Evolutionary conservation across 495 filamentous ascomycete genomes (phyloP), one percentile per base, ranked within the genome.

Genomic region (Cryomyces minteri): DNA sequence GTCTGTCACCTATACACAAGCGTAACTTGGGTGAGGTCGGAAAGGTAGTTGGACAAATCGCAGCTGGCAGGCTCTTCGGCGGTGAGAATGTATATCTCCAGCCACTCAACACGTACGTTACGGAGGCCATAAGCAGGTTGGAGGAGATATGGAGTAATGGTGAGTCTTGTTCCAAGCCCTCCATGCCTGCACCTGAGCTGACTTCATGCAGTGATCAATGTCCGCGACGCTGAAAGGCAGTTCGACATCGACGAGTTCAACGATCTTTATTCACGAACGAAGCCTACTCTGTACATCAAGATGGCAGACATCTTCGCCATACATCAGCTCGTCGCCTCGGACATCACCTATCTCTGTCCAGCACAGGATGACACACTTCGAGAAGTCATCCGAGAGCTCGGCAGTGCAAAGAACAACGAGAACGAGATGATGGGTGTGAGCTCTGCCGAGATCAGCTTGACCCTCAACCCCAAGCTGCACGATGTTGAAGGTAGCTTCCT

Each of bases 161-260:
- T 25, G 2, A 25, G 18, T 25, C 18, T 25, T 25, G 18, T 25
- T 25, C 2, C 18, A 25, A 1, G 18, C 18, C 18, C 18, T 25
- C 18, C 18, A 25, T 25, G 18, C 18, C 18, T 25, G 18, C 18
- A 25, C 18, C 18, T 25, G 18, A 25, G 18, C 18, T 25, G 18
- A 25, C 18, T 25, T 25, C 2, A 25, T 25, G 18, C 18, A 25
- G 18, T 99, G 54, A 82, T 96, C 48, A 75, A 77, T 9, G 79
- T 96, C 14, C 80, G 82, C 40, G 79, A 84, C 53, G 80, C 82
- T 4, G 92, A 96, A 58, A 72, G 74, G 40, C 86, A 88, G 18
- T 98, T 94, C 58, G 92, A 95, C 58, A 95, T 96, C 57, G 90
- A 96, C 57, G 88, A 95, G 51, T 96, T 88, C 71, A 94, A 95